Percentiles rank a stretch among this genome's conserved stretches.
Conservation (phyloP, 148 eudicot species). For the Pharnaceum exiguum region DNA sequence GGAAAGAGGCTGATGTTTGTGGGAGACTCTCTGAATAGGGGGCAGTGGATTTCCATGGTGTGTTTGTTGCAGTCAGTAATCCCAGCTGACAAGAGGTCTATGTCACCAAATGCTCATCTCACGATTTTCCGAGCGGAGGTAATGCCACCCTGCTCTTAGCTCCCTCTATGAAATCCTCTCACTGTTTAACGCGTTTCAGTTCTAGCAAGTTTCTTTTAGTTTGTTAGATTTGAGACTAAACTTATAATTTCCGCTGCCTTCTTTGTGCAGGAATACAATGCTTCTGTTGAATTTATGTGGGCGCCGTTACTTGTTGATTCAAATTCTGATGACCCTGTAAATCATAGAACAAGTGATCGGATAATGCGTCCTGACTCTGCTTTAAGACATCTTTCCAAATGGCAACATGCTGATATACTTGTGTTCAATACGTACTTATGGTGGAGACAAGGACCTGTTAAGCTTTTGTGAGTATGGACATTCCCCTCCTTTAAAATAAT, state of each 20-base stretch:
- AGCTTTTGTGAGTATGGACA: slow-evolving; percentile 59
- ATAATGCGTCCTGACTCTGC: slow-evolving; percentile 80
- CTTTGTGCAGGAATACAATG: slow-evolving; percentile 70
- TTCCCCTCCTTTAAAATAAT: background rate
- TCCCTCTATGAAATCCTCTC: too few relatives aligned
- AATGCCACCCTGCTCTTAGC: background rate
- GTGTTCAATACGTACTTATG: slow-evolving; percentile 81
- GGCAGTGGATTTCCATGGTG: slow-evolving; percentile 97
- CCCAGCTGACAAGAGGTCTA: slow-evolving; percentile 71
- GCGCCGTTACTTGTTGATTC: slow-evolving; percentile 91
- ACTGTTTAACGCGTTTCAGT: too few relatives aligned
- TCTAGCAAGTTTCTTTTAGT: background rate
- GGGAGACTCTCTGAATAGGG: slow-evolving; percentile 94
- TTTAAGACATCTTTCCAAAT: slow-evolving; percentile 60
- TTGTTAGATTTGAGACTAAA: background rate
- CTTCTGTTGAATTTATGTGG: slow-evolving; percentile 85
- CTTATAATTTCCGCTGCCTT: slow-evolving; percentile 4
- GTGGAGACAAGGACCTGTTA: slow-evolving; percentile 95
- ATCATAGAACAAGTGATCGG: slow-evolving; percentile 74
- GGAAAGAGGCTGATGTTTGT: slow-evolving; percentile 92
- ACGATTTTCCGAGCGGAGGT: slow-evolving; percentile 92
- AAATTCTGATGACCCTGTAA: slow-evolving; percentile 82
- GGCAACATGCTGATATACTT: slow-evolving; percentile 81
- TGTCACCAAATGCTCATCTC: slow-evolving; percentile 86
- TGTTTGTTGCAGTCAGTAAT: slow-evolving; percentile 81